Evolutionary conservation across 202 grass and related monocot species (phyloP).

Genomic region (Musa balbisiana): DNA sequence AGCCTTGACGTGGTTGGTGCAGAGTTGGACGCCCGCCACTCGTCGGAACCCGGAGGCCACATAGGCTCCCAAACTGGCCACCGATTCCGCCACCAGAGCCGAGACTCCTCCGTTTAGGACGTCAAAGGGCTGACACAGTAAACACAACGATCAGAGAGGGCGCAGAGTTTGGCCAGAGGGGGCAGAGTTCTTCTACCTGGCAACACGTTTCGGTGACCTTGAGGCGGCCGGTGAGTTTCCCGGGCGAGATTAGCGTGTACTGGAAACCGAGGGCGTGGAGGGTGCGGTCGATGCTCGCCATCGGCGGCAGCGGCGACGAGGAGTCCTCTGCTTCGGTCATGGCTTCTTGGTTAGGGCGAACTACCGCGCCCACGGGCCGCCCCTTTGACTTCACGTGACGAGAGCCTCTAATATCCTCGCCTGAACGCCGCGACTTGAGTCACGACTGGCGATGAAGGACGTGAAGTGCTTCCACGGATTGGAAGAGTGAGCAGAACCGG

Average conservation of each 20-base stretch:
- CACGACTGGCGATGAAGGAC: too few species aligned
- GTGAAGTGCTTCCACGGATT: too few species aligned
- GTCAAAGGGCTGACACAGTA: constrained; percentile 47
- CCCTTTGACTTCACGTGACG: too few species aligned
- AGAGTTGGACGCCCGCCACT: constrained; percentile 71
- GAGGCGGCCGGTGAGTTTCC: constrained; percentile 58
- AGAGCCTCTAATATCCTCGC: background rate
- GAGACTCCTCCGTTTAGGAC: constrained; percentile 67
- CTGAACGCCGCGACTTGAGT: background rate
- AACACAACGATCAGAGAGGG: too few species aligned
- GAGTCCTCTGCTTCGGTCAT: background rate
- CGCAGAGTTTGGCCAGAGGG: too few species aligned
- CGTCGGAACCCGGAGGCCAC: constrained; percentile 38
- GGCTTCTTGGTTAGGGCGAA: background rate
- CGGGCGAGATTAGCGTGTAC: constrained; percentile 48
- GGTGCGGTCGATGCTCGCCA: constrained; percentile 34
- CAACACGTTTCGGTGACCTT: constrained; percentile 65
- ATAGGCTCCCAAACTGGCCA: constrained; percentile 63
- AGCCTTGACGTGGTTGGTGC: constrained; percentile 63
- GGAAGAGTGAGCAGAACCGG: too few species aligned
- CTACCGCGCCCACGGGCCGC: background rate
- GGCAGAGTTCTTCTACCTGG: constrained; percentile 27
- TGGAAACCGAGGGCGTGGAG: constrained; percentile 57
- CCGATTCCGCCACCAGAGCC: constrained; percentile 59
- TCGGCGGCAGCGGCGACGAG: background rate